Percentiles rank a stretch among this genome's conserved stretches.
These are phyloP conservation scores for Vigna mungo DNA, from an alignment of 306 rosid genomes.

Conservation along the genomic window DNA sequence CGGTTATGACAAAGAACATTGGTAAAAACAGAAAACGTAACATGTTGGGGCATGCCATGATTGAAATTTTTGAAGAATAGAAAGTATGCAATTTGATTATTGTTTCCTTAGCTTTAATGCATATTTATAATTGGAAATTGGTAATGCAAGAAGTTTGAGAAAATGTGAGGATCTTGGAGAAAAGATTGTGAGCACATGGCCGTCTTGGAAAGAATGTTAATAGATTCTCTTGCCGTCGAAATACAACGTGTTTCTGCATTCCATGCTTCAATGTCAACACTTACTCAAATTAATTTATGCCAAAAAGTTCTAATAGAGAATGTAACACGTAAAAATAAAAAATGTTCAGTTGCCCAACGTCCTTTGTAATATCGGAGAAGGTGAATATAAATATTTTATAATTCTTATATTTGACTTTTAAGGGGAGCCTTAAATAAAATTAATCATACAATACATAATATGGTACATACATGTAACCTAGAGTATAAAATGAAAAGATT, in stretches of 20 bases:
- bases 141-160: not conserved
- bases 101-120: not conserved
- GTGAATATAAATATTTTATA: too few relatives aligned
- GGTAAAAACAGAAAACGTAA: constrained; percentile 13
- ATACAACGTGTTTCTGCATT: not conserved
- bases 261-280: not conserved
- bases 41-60: constrained; percentile 40
- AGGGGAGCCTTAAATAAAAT: too few relatives aligned
- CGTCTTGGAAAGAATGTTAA: constrained; percentile 37
- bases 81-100: not conserved
- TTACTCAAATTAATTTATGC: not conserved
- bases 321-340: too few relatives aligned
- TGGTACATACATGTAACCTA: too few relatives aligned
- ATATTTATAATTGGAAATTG: not conserved
- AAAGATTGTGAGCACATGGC: constrained; percentile 17
- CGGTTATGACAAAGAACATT: not conserved
- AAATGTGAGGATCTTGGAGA: not conserved
- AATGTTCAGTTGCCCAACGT: too few relatives aligned
- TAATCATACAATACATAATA: too few relatives aligned
- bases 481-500: too few relatives aligned
- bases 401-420: too few relatives aligned
- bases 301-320: too few relatives aligned
- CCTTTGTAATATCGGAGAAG: too few relatives aligned
- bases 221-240: constrained; percentile 17
- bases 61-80: not conserved